A percentile compares a stretch with the other conserved stretches of the same genome.
Evolutionary conservation across 164 flowering plant genomes (phyloP).

Genomic region (Vitis vinifera): ASM3070453v1 NC_081812.1:11449001-11449500

Average conservation of each 20-base stretch:
- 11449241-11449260: slow-evolving; percentile 61
- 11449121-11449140: slow-evolving; percentile 70
- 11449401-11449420: slow-evolving; percentile 54
- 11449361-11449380: not conserved
- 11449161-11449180: slow-evolving; percentile 52
- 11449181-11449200: slow-evolving; percentile 47
- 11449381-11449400: slow-evolving; percentile 56
- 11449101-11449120: slow-evolving; percentile 54
- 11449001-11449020: slow-evolving; percentile 35
- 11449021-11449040: slow-evolving; percentile 68
- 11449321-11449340: not conserved
- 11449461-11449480: slow-evolving; percentile 82
- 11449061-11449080: slow-evolving; percentile 56
- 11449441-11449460: slow-evolving; percentile 68
- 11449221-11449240: slow-evolving; percentile 49
- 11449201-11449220: slow-evolving; percentile 63
- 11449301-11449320: not conserved
- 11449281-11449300: slow-evolving; percentile 60
- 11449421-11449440: slow-evolving; percentile 57
- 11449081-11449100: slow-evolving; percentile 55
- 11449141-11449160: slow-evolving; percentile 80
- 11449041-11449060: slow-evolving; percentile 37
- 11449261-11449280: slow-evolving; percentile 79
- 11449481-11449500: slow-evolving; percentile 74
- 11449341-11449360: no score